Evolutionary conservation across 441 rosid species (phyloP), one percentile per base, ranked within the genome.

Genomic region (Erodium moschatum): DNA sequence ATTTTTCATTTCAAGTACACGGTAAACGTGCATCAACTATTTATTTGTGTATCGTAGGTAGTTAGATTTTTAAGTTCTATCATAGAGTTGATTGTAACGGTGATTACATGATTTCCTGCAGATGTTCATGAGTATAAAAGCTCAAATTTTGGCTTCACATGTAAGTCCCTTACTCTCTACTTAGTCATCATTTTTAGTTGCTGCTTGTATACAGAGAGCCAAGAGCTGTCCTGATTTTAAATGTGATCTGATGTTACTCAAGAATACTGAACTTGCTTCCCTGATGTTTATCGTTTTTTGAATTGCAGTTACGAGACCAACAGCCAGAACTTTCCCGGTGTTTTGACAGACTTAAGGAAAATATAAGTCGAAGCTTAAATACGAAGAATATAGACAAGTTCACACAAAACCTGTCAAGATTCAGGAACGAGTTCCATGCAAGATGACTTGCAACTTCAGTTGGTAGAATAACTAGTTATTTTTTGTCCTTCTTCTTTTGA

Each of bases 371-470:
- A 71, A 84, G 94, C 72, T 72, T 92, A 75, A 97, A 92, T 78
- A 83, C 96, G 21, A 90, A 88, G 85, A 95, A 95, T 87, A 84
- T 93, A 77, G 99, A 95, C 77, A 89, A 86, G 78, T 95, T 92
- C 82, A 92, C 91, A 70, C 99, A 95, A 82, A 90, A 88, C 77
- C 76, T 95, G 70, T 86, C 87, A 15, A 78, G 85, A 35, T 92
- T 92, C 83, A 84, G 99, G 81, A 38, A 38, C 9, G 9, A 38
- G 1, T 38, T 38, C 42, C 85, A 85, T 18, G 99, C 52, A 46
- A 46, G 52, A 46, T 46, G 52, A 46, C 52, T 46, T 11, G 52
- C 15, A 11, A 46, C 5, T 2, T 2, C 5, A 38, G 6, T 6
- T 38, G 42, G 42, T 1, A 38, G 42, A 5, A 33, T 1, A 8